Conservation (phyloP, 768 basidiomycete genomes). For the Cytidiella melzeri region DNA sequence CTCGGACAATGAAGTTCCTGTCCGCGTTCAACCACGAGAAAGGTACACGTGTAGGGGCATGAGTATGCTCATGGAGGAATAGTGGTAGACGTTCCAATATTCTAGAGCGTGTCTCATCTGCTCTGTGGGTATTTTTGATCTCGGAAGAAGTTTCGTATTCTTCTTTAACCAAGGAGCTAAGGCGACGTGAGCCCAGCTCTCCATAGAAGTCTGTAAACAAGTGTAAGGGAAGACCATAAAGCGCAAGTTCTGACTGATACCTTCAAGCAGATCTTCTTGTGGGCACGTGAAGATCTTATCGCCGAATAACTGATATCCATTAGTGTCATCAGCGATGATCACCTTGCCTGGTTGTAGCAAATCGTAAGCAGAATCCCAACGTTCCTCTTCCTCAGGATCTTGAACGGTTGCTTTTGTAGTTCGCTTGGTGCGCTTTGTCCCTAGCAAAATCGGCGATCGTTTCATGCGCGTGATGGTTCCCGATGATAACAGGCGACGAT, state of each 20-base stretch:
- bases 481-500: constrained; percentile 45
- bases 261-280: constrained; percentile 89
- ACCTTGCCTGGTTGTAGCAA: constrained; percentile 64
- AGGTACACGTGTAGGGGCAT: constrained; percentile 54
- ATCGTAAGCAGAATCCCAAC: constrained; percentile 69
- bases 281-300: constrained; percentile 72
- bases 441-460: constrained; percentile 65
- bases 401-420: constrained; percentile 25
- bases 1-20: constrained; percentile 64
- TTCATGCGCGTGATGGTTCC: constrained; percentile 61
- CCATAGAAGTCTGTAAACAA: constrained; percentile 60
- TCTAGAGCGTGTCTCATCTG: constrained; percentile 48
- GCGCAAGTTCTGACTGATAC: constrained; percentile 34
- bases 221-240: too few species aligned
- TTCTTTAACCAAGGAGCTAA: constrained; percentile 72
- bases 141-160: constrained; percentile 61
- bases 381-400: constrained; percentile 57
- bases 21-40: constrained; percentile 60
- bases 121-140: constrained; percentile 39
- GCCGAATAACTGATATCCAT: constrained; percentile 73
- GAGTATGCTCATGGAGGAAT: constrained; percentile 86
- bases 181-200: constrained; percentile 64
- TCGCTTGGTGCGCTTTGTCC: constrained; percentile 37
- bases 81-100: constrained; percentile 83
- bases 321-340: constrained; percentile 83